Conservation (phyloP, 2,329 filamentous ascomycete species). For the Diaporthe humulicola region DNA sequence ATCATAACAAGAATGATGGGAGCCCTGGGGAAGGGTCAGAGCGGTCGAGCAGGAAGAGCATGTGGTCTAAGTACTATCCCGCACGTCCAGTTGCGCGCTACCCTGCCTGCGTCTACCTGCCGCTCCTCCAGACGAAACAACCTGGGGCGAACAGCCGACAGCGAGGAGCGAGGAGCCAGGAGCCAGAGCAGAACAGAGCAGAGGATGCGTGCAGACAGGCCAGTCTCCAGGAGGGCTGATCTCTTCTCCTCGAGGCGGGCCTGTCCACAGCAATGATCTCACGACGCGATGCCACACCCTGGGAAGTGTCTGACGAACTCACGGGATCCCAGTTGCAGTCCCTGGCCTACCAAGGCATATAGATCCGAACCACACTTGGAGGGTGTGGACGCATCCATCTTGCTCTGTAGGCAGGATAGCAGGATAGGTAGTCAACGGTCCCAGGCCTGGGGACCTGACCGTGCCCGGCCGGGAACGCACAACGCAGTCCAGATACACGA, state of each 20-base stretch:
- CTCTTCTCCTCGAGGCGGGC: background rate
- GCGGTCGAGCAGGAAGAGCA: slow-evolving; percentile 18
- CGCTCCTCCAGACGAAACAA: slow-evolving; percentile 23
- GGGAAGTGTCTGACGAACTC: slow-evolving; percentile 1
- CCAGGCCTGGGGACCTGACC: background rate
- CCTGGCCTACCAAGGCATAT: background rate
- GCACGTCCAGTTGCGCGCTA: background rate
- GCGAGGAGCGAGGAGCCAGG: background rate
- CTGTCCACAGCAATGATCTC: slow-evolving; percentile 20
- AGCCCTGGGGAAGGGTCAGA: background rate
- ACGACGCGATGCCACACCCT: background rate
- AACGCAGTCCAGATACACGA: background rate
- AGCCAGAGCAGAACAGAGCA: background rate
- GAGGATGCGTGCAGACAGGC: background rate
- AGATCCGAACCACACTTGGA: background rate
- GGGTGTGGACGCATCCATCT: background rate
- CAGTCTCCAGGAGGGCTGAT: background rate
- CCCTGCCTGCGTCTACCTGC: slow-evolving; percentile 11
- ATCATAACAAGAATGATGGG: background rate
- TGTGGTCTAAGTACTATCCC: slow-evolving; percentile 23
- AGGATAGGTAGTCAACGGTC: background rate
- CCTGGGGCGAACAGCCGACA: background rate
- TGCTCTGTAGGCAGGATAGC: background rate
- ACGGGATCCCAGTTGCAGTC: slow-evolving; percentile 16
- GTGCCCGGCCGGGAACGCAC: slow-evolving; percentile 11